Base-by-base conservation (phyloP, 257 asterid species). In the Nicotiana noctiflora region DNA sequence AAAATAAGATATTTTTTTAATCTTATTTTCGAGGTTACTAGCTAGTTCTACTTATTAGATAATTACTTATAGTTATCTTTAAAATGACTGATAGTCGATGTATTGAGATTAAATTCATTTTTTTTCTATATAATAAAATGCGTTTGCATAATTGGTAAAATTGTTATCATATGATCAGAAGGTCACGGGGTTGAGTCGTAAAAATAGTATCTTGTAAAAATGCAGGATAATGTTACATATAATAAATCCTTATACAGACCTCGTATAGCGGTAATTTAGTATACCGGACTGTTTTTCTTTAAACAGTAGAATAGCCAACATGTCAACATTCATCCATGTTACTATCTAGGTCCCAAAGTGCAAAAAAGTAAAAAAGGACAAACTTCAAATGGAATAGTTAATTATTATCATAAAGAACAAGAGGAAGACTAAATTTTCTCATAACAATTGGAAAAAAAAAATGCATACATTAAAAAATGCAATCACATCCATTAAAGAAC, bases 211-310 rank as follows among this genome's bases (percentile, higher is more conserved):
- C 3, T 40, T 8, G 3, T 3, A 40, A 40, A 40, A 40, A 8
- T 8, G 3, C 3, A 8, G 3, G 0, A 40, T 40, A 40, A 40
- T 0, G 0, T 8, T 40, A 3, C 12, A 0, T 40, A 8, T 1
- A 8, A 40, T 40, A 40, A 0, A 40, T 3, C 3, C 3, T 8
- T 8, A 1, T 40, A 1, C 2, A 2, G 2, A 8, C 49, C 12
- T 0, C 1, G 0, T 12, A 2, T 40, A 40, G 0, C 49, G 0
- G 2, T 0, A 37, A 0, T 2, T 7, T 37, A 37, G 2, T 37
- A 37, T 0, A 37, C 44, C 0, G 2, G 2, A 7, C 2, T 37
- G 2, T 6, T 34, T 19, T 18, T 8, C 11, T 70, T 19, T 6
- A 0, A 0, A 5, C 8, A 7, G 11, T 12, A 13, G 6, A 72